Evolutionary conservation across 768 basidiomycete genomes (phyloP).

Genomic region (Cystobasidium tubakii): DNA sequence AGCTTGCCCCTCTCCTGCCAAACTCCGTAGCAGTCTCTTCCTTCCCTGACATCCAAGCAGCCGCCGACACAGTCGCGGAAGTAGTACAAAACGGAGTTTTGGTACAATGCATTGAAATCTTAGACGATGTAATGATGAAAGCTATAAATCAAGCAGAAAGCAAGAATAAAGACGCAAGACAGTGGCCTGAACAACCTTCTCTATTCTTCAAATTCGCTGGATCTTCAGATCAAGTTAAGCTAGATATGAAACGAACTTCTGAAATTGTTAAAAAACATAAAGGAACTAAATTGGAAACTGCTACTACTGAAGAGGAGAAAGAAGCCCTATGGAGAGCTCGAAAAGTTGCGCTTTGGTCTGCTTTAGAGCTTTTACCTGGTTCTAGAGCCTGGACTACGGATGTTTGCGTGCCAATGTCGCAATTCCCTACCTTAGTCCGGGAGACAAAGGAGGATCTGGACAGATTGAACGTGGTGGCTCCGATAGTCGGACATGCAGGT

Average conservation of each 20-base stretch:
- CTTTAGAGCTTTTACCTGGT: slow-evolving; percentile 54
- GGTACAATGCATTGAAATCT: slow-evolving; percentile 77
- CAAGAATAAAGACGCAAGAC: slow-evolving; percentile 15
- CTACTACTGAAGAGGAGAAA: slow-evolving; percentile 74
- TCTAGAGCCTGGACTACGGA: slow-evolving; percentile 76
- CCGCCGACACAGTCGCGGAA: slow-evolving; percentile 74
- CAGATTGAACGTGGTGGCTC: slow-evolving; percentile 59
- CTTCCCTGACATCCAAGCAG: slow-evolving; percentile 70
- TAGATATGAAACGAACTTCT: slow-evolving; percentile 50
- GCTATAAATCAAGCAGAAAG: slow-evolving; percentile 40
- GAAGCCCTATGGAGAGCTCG: slow-evolving; percentile 65
- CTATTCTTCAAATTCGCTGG: slow-evolving; percentile 92
- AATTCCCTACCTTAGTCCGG: slow-evolving; percentile 51
- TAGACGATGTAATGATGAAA: slow-evolving; percentile 62
- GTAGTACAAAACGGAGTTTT: slow-evolving; percentile 66
- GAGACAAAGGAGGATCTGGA: slow-evolving; percentile 75
- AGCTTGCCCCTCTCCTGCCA: slow-evolving; percentile 71
- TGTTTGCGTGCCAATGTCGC: slow-evolving; percentile 62
- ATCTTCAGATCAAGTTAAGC: slow-evolving; percentile 57
- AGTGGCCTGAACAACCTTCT: slow-evolving; percentile 49
- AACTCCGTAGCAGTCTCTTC: slow-evolving; percentile 82
- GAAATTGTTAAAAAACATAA: slow-evolving; percentile 64
- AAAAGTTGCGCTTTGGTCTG: slow-evolving; percentile 43
- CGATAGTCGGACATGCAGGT: slow-evolving; percentile 74
- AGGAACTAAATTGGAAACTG: slow-evolving; percentile 65